Evolutionary conservation across 306 rosid genomes (phyloP).

Genomic region (Vigna trinervia): DNA sequence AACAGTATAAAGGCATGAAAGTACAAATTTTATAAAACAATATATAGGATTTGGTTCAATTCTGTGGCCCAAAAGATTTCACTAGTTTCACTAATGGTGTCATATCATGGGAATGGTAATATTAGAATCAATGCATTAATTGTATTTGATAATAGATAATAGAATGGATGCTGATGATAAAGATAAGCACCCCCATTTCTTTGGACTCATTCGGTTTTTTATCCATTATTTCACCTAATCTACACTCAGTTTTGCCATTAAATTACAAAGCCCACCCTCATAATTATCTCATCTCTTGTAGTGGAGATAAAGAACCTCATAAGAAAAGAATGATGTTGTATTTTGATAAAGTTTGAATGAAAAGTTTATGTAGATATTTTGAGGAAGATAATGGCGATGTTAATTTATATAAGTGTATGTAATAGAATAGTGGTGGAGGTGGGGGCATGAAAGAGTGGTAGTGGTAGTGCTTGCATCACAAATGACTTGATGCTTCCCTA

Average conservation of each 20-base stretch:
- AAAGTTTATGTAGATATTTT: no score
- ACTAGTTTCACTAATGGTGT: constrained; percentile 44
- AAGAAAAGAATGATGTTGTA: no score
- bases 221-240: constrained; percentile 18
- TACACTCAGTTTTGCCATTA: background rate
- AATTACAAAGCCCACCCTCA: background rate
- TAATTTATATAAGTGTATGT: background rate
- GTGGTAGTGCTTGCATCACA: constrained; percentile 70
- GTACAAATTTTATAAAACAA: background rate
- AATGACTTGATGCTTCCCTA: constrained; percentile 71
- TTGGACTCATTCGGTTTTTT: constrained; percentile 13
- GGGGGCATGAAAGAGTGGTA: constrained; percentile 28
- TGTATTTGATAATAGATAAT: background rate
- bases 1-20: background rate
- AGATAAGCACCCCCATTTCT: constrained; percentile 27
- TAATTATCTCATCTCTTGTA: constrained; percentile 32
- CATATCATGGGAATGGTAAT: constrained; percentile 39
- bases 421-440: constrained; percentile 49
- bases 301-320: constrained; percentile 35
- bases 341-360: no score
- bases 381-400: no score
- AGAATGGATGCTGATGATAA: constrained; percentile 9
- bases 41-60: constrained; percentile 7
- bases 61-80: constrained; percentile 3
- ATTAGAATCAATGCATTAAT: background rate